A percentile compares a stretch with the other conserved stretches of the same genome.
phyloP scores from a whole-genome alignment of 805 yeast genomes.

The Cyberlindnera amylophila region DNA sequence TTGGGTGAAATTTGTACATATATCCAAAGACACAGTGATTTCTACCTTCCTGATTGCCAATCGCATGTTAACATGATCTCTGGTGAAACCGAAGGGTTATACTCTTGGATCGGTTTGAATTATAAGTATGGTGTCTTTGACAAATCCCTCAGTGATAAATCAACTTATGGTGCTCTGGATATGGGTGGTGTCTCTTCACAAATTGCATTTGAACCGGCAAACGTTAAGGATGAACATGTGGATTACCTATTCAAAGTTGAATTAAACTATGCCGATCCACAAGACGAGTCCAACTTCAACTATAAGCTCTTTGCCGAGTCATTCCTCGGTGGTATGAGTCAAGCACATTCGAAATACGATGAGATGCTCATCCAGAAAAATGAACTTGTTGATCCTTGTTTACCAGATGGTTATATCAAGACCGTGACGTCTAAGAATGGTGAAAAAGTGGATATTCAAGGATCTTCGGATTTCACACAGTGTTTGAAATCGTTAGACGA shows the following conservation, averaged over 20 bases:
- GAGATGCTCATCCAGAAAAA: slow-evolving; percentile 29
- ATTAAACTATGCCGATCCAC: slow-evolving; percentile 34
- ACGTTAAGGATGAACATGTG: slow-evolving; percentile 34
- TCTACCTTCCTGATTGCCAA: slow-evolving; percentile 57
- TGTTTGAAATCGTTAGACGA: slow-evolving; percentile 49
- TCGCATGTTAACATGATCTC: slow-evolving; percentile 57
- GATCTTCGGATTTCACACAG: slow-evolving; percentile 46
- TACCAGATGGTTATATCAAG: slow-evolving; percentile 42
- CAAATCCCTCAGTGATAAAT: slow-evolving; percentile 31
- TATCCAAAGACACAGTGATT: slow-evolving; percentile 42
- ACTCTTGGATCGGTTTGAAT: slow-evolving; percentile 65
- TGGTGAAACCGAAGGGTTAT: slow-evolving; percentile 64
- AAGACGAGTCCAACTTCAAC: slow-evolving; percentile 25
- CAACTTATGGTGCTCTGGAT: slow-evolving; percentile 78
- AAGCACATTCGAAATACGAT: slow-evolving; percentile 47
- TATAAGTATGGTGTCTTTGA: slow-evolving; percentile 45
- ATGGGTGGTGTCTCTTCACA: slow-evolving; percentile 99
- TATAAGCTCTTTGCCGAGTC: slow-evolving; percentile 50
- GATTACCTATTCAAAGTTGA: slow-evolving; percentile 41
- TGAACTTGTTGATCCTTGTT: slow-evolving; percentile 48
- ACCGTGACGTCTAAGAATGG: slow-evolving; percentile 14
- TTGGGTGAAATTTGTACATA: slow-evolving; percentile 48
- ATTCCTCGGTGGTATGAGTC: slow-evolving; percentile 59
- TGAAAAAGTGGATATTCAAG: slow-evolving; percentile 33
- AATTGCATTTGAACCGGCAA: slow-evolving; percentile 55